A percentile compares a stretch with the other conserved stretches of the same genome.
phyloP scores from a whole-genome alignment of 352 stramenopile species.

The Peronospora belbahrii region DNA sequence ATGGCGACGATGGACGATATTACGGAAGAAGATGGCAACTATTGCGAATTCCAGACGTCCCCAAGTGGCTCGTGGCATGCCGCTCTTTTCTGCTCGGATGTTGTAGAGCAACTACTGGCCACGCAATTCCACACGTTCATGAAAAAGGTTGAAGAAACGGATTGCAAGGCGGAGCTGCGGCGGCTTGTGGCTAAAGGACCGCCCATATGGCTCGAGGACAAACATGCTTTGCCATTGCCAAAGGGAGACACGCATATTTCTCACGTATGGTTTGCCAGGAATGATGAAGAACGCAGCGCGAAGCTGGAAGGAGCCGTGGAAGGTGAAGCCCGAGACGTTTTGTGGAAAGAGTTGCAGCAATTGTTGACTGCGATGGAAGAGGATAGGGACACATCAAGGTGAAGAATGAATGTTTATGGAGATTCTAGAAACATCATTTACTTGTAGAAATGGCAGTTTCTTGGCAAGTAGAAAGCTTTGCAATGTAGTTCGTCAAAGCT shows the following conservation, averaged over 20 bases:
- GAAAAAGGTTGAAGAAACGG: constrained; percentile 87
- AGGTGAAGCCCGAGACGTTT: constrained; percentile 66
- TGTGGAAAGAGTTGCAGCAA: constrained; percentile 67
- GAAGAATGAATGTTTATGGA: not conserved
- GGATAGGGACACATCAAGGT: constrained; percentile 68
- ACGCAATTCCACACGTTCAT: constrained; percentile 91
- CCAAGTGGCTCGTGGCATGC: constrained; percentile 87
- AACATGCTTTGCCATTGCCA: constrained; percentile 80
- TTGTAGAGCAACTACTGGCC: constrained; percentile 77
- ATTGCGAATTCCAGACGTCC: constrained; percentile 89
- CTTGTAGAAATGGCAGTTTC: not conserved
- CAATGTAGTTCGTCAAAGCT: too few species aligned
- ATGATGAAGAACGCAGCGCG: constrained; percentile 71
- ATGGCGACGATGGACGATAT: constrained; percentile 94
- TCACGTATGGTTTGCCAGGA: constrained; percentile 86
- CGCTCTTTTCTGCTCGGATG: constrained; percentile 59
- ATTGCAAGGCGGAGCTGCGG: constrained; percentile 92
- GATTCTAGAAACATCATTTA: not conserved
- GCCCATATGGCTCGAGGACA: constrained; percentile 90
- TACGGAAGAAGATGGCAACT: constrained; percentile 82
- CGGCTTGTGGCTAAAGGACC: constrained; percentile 87
- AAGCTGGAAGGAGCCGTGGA: constrained; percentile 87
- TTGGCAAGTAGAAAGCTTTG: not conserved
- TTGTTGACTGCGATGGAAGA: constrained; percentile 74
- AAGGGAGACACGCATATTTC: constrained; percentile 88